A percentile compares a stretch with the other conserved stretches of the same genome.
These are phyloP conservation scores for Phaeoacremonium minimum DNA, from an alignment of 2,329 filamentous ascomycete genomes.

Conservation along the genomic window DNA sequence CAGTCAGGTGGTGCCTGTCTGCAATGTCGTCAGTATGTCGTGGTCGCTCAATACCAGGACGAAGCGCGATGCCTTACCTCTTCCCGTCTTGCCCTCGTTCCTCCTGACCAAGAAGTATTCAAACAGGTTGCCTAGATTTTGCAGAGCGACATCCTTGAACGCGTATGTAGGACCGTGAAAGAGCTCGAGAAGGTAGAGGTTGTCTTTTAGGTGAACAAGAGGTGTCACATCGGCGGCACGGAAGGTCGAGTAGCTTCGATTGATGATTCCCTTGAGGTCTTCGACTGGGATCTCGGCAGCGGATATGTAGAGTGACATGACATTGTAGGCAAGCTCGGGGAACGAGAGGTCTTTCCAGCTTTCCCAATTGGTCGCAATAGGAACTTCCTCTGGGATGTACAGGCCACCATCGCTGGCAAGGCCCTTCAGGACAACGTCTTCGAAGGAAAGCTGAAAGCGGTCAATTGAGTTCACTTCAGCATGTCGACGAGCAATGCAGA, in stretches of 20 bases:
- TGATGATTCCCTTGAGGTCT: constrained; percentile 80
- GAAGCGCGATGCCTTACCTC: constrained; percentile 28
- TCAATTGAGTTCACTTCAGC: constrained; percentile 3
- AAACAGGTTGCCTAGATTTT: constrained; percentile 94
- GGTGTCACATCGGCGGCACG: constrained; percentile 75
- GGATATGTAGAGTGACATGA: constrained; percentile 87
- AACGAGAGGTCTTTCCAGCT: constrained; percentile 78
- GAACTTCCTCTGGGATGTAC: constrained; percentile 83
- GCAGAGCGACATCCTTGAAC: constrained; percentile 92
- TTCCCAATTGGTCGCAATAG: constrained; percentile 41
- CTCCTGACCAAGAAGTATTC: constrained; percentile 78
- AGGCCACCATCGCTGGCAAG: constrained; percentile 83
- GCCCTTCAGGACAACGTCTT: constrained; percentile 85
- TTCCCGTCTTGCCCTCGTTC: constrained; percentile 64
- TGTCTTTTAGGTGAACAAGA: constrained; percentile 69
- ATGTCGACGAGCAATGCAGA: constrained; percentile 4
- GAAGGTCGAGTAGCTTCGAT: constrained; percentile 86
- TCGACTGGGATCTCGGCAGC: constrained; percentile 72
- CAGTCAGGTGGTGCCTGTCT: constrained; percentile 75
- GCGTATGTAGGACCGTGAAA: constrained; percentile 96
- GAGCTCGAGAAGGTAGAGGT: constrained; percentile 84
- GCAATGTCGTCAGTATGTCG: constrained; percentile 16
- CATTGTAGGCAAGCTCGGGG: constrained; percentile 75
- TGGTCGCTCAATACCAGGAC: not conserved
- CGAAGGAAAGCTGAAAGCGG: constrained; percentile 69